These are phyloP conservation scores for Tephrocybe rancida DNA, from an alignment of 768 basidiomycete genomes.

Conservation along the genomic window DNA sequence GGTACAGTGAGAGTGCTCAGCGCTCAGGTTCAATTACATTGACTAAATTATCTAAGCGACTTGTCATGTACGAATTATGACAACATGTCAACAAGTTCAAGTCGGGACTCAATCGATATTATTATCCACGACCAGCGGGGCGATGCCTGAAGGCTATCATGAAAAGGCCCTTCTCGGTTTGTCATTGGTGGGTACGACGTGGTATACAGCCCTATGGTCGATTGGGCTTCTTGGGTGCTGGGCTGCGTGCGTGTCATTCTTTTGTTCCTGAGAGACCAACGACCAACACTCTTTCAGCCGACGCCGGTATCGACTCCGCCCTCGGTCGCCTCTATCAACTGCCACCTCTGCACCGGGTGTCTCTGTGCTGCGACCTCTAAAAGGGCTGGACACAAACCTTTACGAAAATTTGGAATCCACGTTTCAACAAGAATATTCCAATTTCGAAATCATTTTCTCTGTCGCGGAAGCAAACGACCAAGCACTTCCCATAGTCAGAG, in stretches of 20 bases:
- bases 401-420: conserved; percentile 96
- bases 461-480: conserved; percentile 90
- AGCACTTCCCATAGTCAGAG: conserved; percentile 80
- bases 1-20: too few species aligned
- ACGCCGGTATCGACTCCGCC: conserved; percentile 70
- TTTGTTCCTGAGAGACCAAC: neutral
- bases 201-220: conserved; percentile 66
- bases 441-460: conserved; percentile 89
- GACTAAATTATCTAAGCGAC: too few species aligned
- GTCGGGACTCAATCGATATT: too few species aligned
- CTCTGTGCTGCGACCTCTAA: conserved; percentile 91
- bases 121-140: neutral
- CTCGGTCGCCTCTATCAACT: conserved; percentile 61
- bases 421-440: conserved; percentile 89
- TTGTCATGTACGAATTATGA: too few species aligned
- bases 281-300: conserved; percentile 48
- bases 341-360: conserved; percentile 75
- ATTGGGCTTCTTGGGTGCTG: conserved; percentile 68
- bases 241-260: conserved; percentile 58
- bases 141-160: conserved; percentile 3
- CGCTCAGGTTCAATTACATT: too few species aligned
- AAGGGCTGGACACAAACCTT: conserved; percentile 93
- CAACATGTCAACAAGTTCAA: too few species aligned
- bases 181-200: conserved; percentile 50
- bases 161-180: conserved; percentile 20